phyloP scores from a whole-genome alignment of 2,329 filamentous ascomycete genomes.

The Fusarium tjaetaba region DNA sequence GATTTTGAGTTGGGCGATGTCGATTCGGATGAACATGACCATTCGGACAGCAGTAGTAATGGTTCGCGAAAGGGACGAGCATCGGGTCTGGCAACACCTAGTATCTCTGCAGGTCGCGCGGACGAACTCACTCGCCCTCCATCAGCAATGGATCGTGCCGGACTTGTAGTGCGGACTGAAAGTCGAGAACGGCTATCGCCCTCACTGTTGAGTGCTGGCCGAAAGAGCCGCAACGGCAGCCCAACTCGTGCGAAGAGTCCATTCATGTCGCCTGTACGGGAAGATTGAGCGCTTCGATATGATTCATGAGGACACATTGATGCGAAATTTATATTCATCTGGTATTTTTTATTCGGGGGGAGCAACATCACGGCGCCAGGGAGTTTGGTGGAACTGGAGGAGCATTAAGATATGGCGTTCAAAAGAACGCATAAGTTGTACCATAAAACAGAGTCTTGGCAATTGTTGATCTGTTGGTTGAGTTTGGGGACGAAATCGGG shows the following conservation, averaged over 20 bases:
- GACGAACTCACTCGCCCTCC: conserved; percentile 55
- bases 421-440: conserved; percentile 15
- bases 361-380: conserved; percentile 22
- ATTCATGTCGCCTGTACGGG: conserved; percentile 60
- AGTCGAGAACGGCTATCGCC: conserved; percentile 81
- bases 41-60: conserved; percentile 70
- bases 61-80: conserved; percentile 65
- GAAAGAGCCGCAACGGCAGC: conserved; percentile 66
- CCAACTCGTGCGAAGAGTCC: conserved; percentile 69
- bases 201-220: conserved; percentile 63
- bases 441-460: conserved; percentile 19
- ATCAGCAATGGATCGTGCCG: conserved; percentile 70
- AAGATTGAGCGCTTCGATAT: conserved; percentile 45
- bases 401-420: conserved; percentile 22
- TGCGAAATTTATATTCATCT: not conserved
- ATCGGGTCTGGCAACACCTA: conserved; percentile 76
- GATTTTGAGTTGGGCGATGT: conserved; percentile 82
- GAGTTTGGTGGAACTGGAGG: not conserved
- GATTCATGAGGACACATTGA: not conserved
- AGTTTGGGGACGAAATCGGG: not conserved
- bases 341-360: not conserved
- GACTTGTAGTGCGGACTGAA: conserved; percentile 83
- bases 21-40: conserved; percentile 71
- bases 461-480: not conserved
- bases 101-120: conserved; percentile 62